Percentiles rank a stretch among this genome's conserved stretches.
phyloP scores from a whole-genome alignment of 257 asterid species.

The Penstemon newberryi region DNA sequence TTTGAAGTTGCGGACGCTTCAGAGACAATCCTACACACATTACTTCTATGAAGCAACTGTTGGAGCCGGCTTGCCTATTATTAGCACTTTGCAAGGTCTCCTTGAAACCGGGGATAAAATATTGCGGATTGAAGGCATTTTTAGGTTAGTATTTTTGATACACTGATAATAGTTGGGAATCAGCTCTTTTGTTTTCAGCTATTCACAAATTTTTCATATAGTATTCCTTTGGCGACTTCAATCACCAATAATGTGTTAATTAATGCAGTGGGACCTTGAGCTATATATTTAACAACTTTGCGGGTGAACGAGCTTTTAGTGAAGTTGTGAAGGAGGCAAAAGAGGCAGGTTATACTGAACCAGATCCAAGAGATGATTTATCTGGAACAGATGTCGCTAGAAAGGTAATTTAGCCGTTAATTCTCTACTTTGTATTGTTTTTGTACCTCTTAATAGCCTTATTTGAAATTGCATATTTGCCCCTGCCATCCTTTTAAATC shows the following conservation, averaged over 20 bases:
- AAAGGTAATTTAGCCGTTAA: conserved; percentile 54
- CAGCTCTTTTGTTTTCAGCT: too few relatives aligned
- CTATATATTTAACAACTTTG: conserved; percentile 92
- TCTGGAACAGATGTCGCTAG: conserved; percentile 99
- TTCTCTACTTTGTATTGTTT: too few relatives aligned
- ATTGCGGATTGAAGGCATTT: conserved; percentile 85
- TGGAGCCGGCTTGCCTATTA: conserved; percentile 98
- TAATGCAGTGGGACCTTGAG: conserved; percentile 91
- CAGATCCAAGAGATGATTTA: conserved; percentile 98
- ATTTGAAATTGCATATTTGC: too few relatives aligned
- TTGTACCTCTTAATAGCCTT: too few relatives aligned
- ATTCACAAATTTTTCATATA: not conserved
- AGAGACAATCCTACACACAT: conserved; percentile 89
- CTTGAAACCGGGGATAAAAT: conserved; percentile 98
- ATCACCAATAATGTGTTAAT: not conserved
- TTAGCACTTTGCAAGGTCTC: conserved; percentile 88
- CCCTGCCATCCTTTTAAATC: too few relatives aligned
- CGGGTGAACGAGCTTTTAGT: conserved; percentile 68
- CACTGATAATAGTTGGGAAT: not conserved
- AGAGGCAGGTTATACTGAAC: conserved; percentile 98
- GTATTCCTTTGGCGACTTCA: conserved; percentile 21
- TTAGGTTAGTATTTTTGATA: conserved; percentile 58
- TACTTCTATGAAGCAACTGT: conserved; percentile 99
- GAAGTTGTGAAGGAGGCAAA: conserved; percentile 93
- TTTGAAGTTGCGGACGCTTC: conserved; percentile 89